These are phyloP conservation scores for Fistulinella cinereoalba DNA, from an alignment of 1,284 basidiomycete genomes.

Conservation along the genomic window DNA sequence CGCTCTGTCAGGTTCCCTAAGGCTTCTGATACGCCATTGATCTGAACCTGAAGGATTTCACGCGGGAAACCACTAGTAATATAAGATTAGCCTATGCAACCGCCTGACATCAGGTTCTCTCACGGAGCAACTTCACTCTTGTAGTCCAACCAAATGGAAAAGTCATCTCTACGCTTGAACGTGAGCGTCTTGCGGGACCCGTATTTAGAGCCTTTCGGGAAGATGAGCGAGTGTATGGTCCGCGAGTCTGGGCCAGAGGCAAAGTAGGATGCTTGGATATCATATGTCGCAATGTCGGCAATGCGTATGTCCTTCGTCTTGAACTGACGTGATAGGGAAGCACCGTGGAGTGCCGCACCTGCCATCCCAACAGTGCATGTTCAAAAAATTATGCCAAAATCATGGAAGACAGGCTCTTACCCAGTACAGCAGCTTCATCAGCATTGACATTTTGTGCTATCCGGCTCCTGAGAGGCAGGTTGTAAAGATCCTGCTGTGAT, in stretches of 20 bases:
- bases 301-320: conserved; percentile 94
- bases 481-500: conserved; percentile 8
- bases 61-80: conserved; percentile 58
- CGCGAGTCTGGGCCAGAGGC: conserved; percentile 60
- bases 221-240: conserved; percentile 71
- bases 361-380: conserved; percentile 1
- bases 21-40: conserved; percentile 68
- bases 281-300: conserved; percentile 67
- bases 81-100: conserved; percentile 5
- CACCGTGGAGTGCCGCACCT: conserved; percentile 90
- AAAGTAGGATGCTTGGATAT: conserved; percentile 75
- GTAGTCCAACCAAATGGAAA: conserved; percentile 71
- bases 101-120: conserved; percentile 27
- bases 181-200: conserved; percentile 83
- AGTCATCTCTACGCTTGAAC: conserved; percentile 76
- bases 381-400: conserved; percentile 5
- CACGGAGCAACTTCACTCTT: conserved; percentile 57
- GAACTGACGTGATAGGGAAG: conserved; percentile 86
- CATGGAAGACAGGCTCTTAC: conserved; percentile 31
- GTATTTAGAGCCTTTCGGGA: conserved; percentile 70
- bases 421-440: conserved; percentile 94
- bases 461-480: conserved; percentile 53
- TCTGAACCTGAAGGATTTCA: conserved; percentile 64
- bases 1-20: conserved; percentile 71
- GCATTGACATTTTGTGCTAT: conserved; percentile 95